phyloP scores from a whole-genome alignment of 768 basidiomycete species.

The Tylopilus rubrobrunneus region DNA sequence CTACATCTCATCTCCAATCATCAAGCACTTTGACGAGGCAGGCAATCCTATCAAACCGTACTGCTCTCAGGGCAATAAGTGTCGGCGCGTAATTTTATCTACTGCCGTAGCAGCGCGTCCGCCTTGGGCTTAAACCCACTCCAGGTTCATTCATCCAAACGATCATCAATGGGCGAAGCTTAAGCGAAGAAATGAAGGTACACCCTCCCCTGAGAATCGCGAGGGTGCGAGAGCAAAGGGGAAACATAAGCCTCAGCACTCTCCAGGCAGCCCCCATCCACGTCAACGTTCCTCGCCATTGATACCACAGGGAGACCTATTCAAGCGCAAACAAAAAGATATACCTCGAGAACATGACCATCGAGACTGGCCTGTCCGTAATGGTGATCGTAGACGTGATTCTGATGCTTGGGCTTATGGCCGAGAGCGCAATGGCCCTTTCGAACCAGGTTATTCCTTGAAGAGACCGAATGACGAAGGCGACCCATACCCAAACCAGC shows the following conservation, averaged over 20 bases:
- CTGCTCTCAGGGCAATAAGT: conserved; percentile 46
- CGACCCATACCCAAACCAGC: conserved; percentile 26
- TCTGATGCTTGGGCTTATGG: conserved; percentile 21
- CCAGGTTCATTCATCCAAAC: conserved; percentile 48
- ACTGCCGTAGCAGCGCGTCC: conserved; percentile 5
- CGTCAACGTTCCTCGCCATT: conserved; percentile 34
- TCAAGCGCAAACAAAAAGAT: conserved; percentile 30
- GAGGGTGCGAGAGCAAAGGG: conserved; percentile 21
- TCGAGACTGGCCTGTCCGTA: conserved; percentile 18
- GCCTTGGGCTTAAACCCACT: conserved; percentile 5
- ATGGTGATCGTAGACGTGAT: conserved; percentile 22
- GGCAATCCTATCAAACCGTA: conserved; percentile 40
- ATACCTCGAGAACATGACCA: conserved; percentile 20
- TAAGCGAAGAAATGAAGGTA: conserved; percentile 15
- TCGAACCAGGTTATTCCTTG: conserved; percentile 16
- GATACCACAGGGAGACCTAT: conserved; percentile 43
- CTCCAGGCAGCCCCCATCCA: conserved; percentile 18
- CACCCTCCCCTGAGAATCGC: conserved; percentile 20
- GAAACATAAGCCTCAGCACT: conserved; percentile 18
- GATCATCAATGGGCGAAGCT: conserved; percentile 41
- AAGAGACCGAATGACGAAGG: conserved; percentile 26
- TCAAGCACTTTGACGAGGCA: conserved; percentile 45
- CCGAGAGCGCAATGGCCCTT: conserved; percentile 17
- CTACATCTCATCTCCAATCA: conserved; percentile 15
- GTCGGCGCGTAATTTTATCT: conserved; percentile 39